Base-by-base conservation (phyloP, 169 alveolate genomes). In the Plasmodium blacklocki region DNA sequence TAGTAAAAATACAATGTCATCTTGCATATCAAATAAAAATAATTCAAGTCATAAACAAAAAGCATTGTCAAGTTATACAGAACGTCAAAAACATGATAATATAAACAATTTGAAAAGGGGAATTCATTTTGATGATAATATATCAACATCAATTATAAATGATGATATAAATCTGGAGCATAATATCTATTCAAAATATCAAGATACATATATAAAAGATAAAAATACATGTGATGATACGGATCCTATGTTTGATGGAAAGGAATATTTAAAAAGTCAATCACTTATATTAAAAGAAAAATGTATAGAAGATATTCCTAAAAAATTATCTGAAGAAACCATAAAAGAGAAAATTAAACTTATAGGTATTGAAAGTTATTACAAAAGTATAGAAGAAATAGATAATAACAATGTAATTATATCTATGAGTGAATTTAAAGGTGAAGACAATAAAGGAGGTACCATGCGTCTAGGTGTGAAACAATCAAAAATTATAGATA, bases 391-490 rank as follows among this genome's bases (percentile, higher is more conserved):
- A 18, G 52, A 59, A 19, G 92, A 88, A 76, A 88, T 75, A 21
- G 93, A 88, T 74, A 88, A 74, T 58, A 88, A 75, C 12, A 88
- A 88, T 88, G 93, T 76, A 18, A 89, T 89, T 5, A 58, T 89
- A 23, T 89, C 88, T 29, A 92, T 94, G 95, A 87, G 74, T 14
- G 96, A 91, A 47, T 90, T 95, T 64, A 76, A 93, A 52, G 95
- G 97, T 49, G 94, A 87, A 9, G 89, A 88, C 18, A 54, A 23
- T 21, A 94, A 94, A 88, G 96, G 96, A 6, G 99, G 99, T 26
- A 97, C 98, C 60, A 98, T 98, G 99, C 94, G 99, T 45, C 95
- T 97, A 43, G 99, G 99, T 14, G 88, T 92, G 43, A 94, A 97
- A 63, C 93, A 93, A 47, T 97, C 99, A 1, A 88, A 83, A 64